These are phyloP conservation scores for Neoconidiobolus thromboides DNA, from an alignment of 371 early-diverging fungal genomes.

Conservation along the genomic window DNA sequence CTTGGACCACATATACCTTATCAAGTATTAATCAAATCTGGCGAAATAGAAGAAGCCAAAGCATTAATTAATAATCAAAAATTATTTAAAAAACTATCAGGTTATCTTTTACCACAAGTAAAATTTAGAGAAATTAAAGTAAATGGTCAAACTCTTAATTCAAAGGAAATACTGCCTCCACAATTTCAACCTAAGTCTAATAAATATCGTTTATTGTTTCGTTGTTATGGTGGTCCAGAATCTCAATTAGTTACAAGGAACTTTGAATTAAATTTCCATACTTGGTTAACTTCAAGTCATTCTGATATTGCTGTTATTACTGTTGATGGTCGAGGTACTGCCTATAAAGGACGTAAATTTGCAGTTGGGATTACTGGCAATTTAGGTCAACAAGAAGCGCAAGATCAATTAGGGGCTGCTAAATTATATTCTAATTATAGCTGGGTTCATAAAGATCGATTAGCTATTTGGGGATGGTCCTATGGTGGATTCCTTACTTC, in stretches of 20 bases:
- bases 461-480: slow-evolving; percentile 95
- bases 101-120: neutral
- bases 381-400: slow-evolving; percentile 63
- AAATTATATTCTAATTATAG: slow-evolving; percentile 33
- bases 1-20: slow-evolving; percentile 79
- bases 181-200: neutral
- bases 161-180: neutral
- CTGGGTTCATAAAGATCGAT: slow-evolving; percentile 53
- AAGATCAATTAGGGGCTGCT: slow-evolving; percentile 73
- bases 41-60: neutral
- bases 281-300: neutral
- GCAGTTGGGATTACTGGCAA: slow-evolving; percentile 51
- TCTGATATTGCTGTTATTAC: slow-evolving; percentile 19
- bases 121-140: neutral
- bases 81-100: neutral
- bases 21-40: slow-evolving; percentile 16
- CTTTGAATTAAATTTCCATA: slow-evolving; percentile 29
- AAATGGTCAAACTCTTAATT: neutral
- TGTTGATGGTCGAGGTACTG: slow-evolving; percentile 19
- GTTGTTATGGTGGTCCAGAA: slow-evolving; percentile 77
- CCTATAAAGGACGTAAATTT: slow-evolving; percentile 62
- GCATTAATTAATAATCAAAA: neutral
- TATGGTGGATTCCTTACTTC: slow-evolving; percentile 85
- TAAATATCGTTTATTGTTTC: neutral
- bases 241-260: slow-evolving; percentile 62